Evolutionary conservation across 108 stramenopile genomes (phyloP).

Genomic region (Nitzschia sp.): DNA sequence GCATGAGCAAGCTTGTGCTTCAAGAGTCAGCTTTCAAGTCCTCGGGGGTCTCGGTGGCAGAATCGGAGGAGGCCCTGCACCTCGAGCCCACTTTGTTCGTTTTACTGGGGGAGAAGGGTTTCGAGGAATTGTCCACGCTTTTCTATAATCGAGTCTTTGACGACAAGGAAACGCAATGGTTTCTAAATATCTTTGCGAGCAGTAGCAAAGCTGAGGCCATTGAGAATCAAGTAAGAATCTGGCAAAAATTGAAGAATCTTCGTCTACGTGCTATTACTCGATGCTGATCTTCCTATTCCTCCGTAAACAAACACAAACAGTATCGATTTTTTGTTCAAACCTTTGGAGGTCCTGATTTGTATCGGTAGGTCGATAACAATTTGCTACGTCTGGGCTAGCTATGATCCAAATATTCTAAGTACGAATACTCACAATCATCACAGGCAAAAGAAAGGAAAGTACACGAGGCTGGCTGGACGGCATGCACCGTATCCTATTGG

Average conservation of each 20-base stretch:
- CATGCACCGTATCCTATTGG: conserved; percentile 77
- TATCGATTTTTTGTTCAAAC: conserved; percentile 78
- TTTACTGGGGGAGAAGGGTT: conserved; percentile 63
- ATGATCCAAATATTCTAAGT: no score
- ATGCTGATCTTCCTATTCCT: no score
- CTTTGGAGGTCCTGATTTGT: conserved; percentile 77
- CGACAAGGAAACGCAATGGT: conserved; percentile 59
- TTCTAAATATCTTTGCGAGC: conserved; percentile 75
- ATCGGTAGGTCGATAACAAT: conserved; percentile 36
- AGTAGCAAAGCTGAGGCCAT: conserved; percentile 75
- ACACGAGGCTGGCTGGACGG: conserved; percentile 72
- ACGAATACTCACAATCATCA: neutral
- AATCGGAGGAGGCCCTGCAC: conserved; percentile 33
- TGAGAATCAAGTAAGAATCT: conserved; percentile 67
- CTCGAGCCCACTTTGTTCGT: conserved; percentile 55
- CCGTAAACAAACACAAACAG: no score
- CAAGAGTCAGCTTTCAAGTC: conserved; percentile 33
- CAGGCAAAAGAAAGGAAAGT: conserved; percentile 74
- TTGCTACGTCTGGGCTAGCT: no score
- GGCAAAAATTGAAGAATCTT: no score
- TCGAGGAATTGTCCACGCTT: conserved; percentile 42
- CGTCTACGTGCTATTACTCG: no score
- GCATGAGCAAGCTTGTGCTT: conserved; percentile 51
- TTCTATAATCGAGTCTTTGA: conserved; percentile 78
- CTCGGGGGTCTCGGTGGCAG: conserved; percentile 45